phyloP scores from a whole-genome alignment of 139 green algal genomes.

The Prasinococcaceae sp. region DNA sequence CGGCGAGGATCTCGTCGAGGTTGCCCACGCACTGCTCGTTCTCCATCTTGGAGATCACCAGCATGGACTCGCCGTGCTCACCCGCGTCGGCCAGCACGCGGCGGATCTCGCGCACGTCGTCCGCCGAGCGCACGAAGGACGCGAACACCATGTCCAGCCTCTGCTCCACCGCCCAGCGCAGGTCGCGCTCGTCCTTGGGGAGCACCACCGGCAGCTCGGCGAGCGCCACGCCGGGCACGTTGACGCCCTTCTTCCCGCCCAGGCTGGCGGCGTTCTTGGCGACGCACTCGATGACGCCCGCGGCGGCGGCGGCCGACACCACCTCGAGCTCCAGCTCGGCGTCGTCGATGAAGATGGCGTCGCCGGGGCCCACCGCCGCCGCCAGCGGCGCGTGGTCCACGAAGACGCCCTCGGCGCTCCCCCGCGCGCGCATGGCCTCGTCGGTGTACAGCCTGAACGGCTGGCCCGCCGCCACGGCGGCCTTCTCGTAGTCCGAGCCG shows the following conservation, averaged over 20 bases:
- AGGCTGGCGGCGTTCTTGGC: background rate
- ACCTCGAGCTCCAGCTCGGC: background rate
- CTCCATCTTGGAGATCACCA: constrained; percentile 16
- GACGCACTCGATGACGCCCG: background rate
- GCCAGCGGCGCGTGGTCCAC: background rate
- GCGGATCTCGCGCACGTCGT: constrained; percentile 10
- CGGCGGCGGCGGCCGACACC: background rate
- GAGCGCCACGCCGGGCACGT: constrained; percentile 64
- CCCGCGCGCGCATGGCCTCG: background rate
- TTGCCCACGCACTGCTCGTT: constrained; percentile 11
- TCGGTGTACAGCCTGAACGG: constrained; percentile 2
- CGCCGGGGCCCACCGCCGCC: background rate
- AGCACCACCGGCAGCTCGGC: constrained; percentile 6
- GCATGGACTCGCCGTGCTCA: background rate
- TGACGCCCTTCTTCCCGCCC: constrained; percentile 32
- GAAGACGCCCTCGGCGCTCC: background rate
- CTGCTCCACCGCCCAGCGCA: constrained; percentile 7
- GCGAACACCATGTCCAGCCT: constrained; percentile 6
- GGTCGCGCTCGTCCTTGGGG: constrained; percentile 5
- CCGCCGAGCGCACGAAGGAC: constrained; percentile 8
- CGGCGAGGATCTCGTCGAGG: constrained; percentile 17
- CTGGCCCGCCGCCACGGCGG: background rate
- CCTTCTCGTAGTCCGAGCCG: background rate
- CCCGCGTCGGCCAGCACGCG: background rate
- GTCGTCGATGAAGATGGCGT: constrained; percentile 1